Evolutionary conservation across 2,329 filamentous ascomycete genomes (phyloP).

Genomic region (Fusarium euwallaceae): DNA sequence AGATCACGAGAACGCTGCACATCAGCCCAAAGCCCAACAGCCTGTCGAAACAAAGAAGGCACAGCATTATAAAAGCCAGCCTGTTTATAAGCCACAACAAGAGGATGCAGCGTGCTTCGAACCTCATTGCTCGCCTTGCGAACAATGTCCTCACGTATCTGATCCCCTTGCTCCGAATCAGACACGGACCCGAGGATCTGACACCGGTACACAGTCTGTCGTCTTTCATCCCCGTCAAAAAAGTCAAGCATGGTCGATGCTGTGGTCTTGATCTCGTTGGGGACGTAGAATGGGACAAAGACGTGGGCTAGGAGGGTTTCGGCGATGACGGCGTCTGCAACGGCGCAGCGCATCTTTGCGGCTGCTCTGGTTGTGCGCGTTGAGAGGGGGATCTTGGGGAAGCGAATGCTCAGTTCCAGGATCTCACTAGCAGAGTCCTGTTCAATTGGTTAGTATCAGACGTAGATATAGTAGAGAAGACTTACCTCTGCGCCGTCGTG

Average conservation of each 20-base stretch:
- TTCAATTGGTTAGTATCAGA: background rate
- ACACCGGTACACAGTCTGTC: conserved; percentile 45
- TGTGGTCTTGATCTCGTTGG: conserved; percentile 22
- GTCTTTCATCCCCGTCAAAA: conserved; percentile 43
- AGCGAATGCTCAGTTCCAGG: conserved; percentile 36
- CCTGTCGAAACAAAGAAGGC: conserved; percentile 42
- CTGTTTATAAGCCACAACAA: conserved; percentile 43
- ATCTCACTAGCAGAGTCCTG: conserved; percentile 43
- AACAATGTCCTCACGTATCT: conserved; percentile 42
- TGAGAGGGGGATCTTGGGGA: conserved; percentile 45
- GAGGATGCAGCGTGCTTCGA: conserved; percentile 33
- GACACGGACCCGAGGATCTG: conserved; percentile 45
- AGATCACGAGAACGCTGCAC: conserved; percentile 46
- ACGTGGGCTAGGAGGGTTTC: conserved; percentile 42
- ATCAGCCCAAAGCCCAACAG: conserved; percentile 41
- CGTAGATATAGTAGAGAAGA: rapidly evolving
- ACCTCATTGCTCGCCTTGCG: conserved; percentile 45
- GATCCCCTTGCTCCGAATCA: conserved; percentile 34
- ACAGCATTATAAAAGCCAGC: conserved; percentile 44
- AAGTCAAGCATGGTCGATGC: conserved; percentile 41
- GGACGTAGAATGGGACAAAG: conserved; percentile 49
- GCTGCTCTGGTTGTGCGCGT: conserved; percentile 37
- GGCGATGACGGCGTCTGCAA: conserved; percentile 46
- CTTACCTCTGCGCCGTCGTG: conserved; percentile 41
- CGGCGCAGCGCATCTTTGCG: conserved; percentile 46